phyloP scores from a whole-genome alignment of 2,329 filamentous ascomycete species.

The Talaromyces amestolkiae region DNA sequence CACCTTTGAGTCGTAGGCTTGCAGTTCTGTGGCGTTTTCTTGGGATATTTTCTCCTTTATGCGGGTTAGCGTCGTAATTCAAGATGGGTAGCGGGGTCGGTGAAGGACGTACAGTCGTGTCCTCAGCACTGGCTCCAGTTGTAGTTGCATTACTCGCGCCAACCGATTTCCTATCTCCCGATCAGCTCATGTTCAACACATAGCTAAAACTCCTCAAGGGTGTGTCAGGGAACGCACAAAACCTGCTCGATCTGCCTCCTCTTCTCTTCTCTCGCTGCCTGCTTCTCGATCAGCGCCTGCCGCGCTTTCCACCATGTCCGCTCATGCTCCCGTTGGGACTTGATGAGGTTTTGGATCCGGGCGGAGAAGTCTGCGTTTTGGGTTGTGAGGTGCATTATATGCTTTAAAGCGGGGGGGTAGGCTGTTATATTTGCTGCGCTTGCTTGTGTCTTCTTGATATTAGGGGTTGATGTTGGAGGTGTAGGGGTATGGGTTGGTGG shows the following conservation, averaged over 20 bases:
- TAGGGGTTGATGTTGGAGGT: background rate
- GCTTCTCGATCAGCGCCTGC: slow-evolving; percentile 51
- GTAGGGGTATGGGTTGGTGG: background rate
- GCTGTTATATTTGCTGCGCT: background rate
- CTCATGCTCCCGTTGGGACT: slow-evolving; percentile 62
- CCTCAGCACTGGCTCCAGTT: background rate
- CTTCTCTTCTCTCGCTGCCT: slow-evolving; percentile 51
- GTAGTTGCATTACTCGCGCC: slow-evolving; percentile 39
- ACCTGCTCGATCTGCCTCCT: slow-evolving; percentile 56
- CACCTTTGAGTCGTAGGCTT: slow-evolving; percentile 61
- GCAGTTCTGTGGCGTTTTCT: slow-evolving; percentile 55
- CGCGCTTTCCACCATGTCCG: slow-evolving; percentile 59
- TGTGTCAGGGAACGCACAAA: slow-evolving; percentile 41
- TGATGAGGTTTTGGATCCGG: slow-evolving; percentile 57
- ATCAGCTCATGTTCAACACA: background rate
- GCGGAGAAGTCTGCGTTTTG: slow-evolving; percentile 46
- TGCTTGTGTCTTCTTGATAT: background rate
- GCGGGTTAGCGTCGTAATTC: no score
- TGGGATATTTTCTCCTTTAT: slow-evolving; percentile 32
- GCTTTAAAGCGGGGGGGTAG: slow-evolving; percentile 40
- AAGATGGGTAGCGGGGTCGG: background rate
- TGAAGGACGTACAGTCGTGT: background rate
- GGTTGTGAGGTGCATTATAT: slow-evolving; percentile 51
- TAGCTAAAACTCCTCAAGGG: background rate
- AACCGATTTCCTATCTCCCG: slow-evolving; percentile 42